These are phyloP conservation scores for Cladosporium phlei DNA, from an alignment of 2,329 filamentous ascomycete genomes.

Conservation along the genomic window DNA sequence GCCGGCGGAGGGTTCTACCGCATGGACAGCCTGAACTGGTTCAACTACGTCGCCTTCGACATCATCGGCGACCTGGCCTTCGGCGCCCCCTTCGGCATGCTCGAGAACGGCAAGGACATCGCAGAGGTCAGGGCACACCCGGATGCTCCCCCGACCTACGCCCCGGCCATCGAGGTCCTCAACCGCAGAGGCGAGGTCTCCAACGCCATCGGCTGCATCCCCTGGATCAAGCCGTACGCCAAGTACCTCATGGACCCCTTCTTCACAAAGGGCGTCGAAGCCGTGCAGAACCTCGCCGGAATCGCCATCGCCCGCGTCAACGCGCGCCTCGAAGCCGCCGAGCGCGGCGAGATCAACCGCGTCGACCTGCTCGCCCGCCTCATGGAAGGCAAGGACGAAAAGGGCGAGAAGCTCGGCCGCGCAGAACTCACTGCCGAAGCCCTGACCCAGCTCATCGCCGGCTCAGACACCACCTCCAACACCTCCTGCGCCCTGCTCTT, in stretches of 20 bases:
- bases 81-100: conserved; percentile 21
- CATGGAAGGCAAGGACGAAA: conserved; percentile 81
- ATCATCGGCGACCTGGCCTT: conserved; percentile 23
- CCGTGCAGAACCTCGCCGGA: conserved; percentile 70
- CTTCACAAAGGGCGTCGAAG: conserved; percentile 33
- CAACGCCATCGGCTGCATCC: conserved; percentile 67
- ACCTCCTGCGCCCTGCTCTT: conserved; percentile 79
- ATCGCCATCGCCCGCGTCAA: conserved; percentile 83
- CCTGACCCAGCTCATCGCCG: conserved; percentile 79
- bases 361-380: conserved; percentile 76
- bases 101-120: conserved; percentile 23
- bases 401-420: conserved; percentile 67
- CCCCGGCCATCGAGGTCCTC: conserved; percentile 72
- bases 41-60: conserved; percentile 32
- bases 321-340: conserved; percentile 63
- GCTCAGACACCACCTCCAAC: conserved; percentile 72
- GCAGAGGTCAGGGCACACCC: conserved; percentile 30
- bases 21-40: conserved; percentile 19
- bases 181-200: conserved; percentile 86
- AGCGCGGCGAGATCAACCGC: conserved; percentile 53
- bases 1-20: conserved; percentile 27
- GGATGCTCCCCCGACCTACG: conserved; percentile 26
- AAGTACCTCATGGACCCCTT: conserved; percentile 57
- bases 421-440: conserved; percentile 84
- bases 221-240: conserved; percentile 71